Conservation (phyloP, 371 early-diverging fungal genomes). For the Chytridium lagenaria region DNA sequence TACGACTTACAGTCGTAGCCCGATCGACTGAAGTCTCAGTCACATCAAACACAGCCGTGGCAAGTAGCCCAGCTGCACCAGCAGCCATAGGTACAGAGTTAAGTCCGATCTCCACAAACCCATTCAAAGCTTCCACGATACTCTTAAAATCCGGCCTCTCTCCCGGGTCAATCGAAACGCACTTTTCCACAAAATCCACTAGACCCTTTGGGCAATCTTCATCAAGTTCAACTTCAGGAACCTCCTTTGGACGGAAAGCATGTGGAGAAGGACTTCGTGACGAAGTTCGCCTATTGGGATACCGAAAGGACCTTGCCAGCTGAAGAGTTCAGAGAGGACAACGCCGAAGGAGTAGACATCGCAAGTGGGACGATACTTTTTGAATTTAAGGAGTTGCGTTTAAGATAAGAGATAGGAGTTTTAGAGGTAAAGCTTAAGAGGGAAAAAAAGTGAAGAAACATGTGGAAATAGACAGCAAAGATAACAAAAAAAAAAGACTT, state of each 20-base stretch:
- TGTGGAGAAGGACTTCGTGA: not conserved
- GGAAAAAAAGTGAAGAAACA: not conserved
- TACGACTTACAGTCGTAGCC: too few relatives aligned
- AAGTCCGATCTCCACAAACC: not conserved
- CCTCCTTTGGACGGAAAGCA: not conserved
- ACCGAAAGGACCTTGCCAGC: constrained; percentile 33
- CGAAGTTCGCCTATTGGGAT: not conserved
- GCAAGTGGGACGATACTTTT: constrained; percentile 7
- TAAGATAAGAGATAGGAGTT: too few relatives aligned
- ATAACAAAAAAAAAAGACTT: not conserved
- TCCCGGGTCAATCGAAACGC: not conserved
- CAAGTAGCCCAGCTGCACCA: not conserved
- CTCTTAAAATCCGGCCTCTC: not conserved
- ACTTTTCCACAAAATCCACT: not conserved
- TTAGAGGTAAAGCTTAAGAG: too few relatives aligned
- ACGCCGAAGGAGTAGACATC: constrained; percentile 33
- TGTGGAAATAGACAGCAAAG: not conserved
- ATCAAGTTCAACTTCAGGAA: not conserved
- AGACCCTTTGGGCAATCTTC: not conserved
- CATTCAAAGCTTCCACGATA: not conserved
- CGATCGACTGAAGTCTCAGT: too few relatives aligned
- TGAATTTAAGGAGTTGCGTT: too few relatives aligned
- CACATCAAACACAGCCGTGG: not conserved
- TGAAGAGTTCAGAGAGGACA: constrained; percentile 32
- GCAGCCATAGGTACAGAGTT: not conserved